Base-by-base conservation (phyloP, 2,329 filamentous ascomycete genomes). In the Fusarium udum region DNA sequence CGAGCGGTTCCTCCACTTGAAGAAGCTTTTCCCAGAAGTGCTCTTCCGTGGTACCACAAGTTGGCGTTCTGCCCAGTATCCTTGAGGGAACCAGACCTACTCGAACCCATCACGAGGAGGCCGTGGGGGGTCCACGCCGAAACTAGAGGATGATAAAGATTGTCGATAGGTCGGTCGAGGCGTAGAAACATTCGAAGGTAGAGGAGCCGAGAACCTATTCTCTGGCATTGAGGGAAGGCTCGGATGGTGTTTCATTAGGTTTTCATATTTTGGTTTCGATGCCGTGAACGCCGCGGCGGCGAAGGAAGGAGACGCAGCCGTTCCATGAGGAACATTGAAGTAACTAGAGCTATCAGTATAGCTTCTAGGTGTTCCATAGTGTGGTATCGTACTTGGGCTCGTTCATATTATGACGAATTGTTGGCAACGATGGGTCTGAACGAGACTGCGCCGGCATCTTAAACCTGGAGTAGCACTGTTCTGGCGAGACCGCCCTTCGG, bases 11-110 rank as follows among this genome's bases (percentile, higher is more conserved):
- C 80, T 78, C 84, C 83, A 86, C 75, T 79, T 84, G 80, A 82
- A 85, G 42, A 82, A 78, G 49, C 80, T 80, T 26, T 77, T 80
- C 32, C 77, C 79, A 31, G 80, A 77, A 57, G 75, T 82, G 57
- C 80, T 83, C 71, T 81, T 78, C 22, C 78, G 75, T 3, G 79
- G 75, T 8, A 67, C 53, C 28, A 66, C 61, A 32, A 75, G 63
- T 52, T 85, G 82, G n/a, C 89, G 83, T 79, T 90, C 89, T n/a
- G 89, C 89, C 88, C 88, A 90, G 77, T 89, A 91, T 11, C 89
- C 89, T 58, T 85, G 86, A 3, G 89, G 88, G 77, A 88, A 90
- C 89, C 88, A 90, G 31, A 90, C 89, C 89, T 88, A 91, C 81
- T 91, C 89, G 75, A 80, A 84, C 45, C 88, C 88, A 49, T 86